Evolutionary conservation across 257 asterid species (phyloP).

Genomic region (Solanum sejunctum): DNA sequence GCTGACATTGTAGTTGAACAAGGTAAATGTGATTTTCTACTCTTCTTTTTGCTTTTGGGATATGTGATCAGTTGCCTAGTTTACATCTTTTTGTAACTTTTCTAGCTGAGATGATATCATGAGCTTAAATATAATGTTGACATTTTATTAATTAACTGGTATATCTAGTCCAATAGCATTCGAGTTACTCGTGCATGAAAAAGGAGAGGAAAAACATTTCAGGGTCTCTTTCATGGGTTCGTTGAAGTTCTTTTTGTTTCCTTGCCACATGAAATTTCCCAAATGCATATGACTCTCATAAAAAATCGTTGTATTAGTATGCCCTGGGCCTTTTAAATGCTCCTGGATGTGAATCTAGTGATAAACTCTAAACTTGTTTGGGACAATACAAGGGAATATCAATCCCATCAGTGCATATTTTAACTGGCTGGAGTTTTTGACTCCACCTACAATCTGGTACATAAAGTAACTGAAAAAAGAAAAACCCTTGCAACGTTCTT

Average conservation of each 20-base stretch:
- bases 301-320: background rate
- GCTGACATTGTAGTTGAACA: conserved; percentile 56
- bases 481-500: background rate
- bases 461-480: background rate
- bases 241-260: background rate
- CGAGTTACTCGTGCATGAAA: background rate
- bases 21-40: conserved; percentile 24
- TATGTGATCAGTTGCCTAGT: background rate
- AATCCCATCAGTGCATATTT: background rate
- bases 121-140: background rate
- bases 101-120: background rate
- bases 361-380: background rate
- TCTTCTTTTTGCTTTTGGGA: background rate
- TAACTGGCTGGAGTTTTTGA: background rate
- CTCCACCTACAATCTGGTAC: background rate
- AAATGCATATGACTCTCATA: background rate
- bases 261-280: background rate
- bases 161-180: background rate
- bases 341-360: background rate
- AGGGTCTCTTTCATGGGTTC: background rate
- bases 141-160: background rate
- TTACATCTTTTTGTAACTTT: background rate
- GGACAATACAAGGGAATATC: background rate
- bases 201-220: background rate
- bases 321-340: background rate